A percentile compares a stretch with the other conserved stretches of the same genome.
Conservation (phyloP, 2,329 filamentous ascomycete species). For the Trichoderma sp. region DNA sequence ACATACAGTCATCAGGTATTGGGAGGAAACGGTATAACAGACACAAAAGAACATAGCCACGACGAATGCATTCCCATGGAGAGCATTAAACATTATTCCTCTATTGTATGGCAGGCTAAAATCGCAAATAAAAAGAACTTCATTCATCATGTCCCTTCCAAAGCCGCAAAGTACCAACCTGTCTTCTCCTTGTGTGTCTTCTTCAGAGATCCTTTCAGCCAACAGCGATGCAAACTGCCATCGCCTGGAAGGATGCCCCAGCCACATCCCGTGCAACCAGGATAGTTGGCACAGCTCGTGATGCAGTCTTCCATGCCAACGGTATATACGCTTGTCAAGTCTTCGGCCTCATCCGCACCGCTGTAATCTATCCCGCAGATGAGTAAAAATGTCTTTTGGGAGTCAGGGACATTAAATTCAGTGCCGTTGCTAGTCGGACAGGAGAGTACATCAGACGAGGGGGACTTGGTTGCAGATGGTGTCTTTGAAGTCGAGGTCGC, state of each 20-base stretch:
- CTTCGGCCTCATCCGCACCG: slow-evolving; percentile 34
- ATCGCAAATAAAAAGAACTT: background rate
- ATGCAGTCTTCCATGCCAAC: slow-evolving; percentile 45
- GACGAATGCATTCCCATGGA: background rate
- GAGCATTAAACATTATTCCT: slow-evolving; percentile 2
- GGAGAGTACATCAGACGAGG: slow-evolving; percentile 29
- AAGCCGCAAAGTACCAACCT: slow-evolving; percentile 45
- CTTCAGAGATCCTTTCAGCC: slow-evolving; percentile 42
- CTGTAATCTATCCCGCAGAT: slow-evolving; percentile 48
- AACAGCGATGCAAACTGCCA: slow-evolving; percentile 42
- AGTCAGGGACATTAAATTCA: slow-evolving; percentile 41
- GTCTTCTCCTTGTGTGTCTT: slow-evolving; percentile 32
- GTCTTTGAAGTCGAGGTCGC: slow-evolving; percentile 24
- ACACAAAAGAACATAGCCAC: background rate
- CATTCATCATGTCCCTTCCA: slow-evolving; percentile 25
- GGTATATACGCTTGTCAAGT: slow-evolving; percentile 38
- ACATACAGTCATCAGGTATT: background rate
- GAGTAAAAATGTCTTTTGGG: slow-evolving; percentile 42
- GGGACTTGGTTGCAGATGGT: slow-evolving; percentile 23
- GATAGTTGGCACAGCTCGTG: slow-evolving; percentile 41
- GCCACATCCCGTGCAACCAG: slow-evolving; percentile 42
- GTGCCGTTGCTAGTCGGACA: slow-evolving; percentile 47
- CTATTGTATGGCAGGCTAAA: background rate
- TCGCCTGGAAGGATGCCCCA: slow-evolving; percentile 47
- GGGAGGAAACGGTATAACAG: background rate